Evolutionary conservation across 2,329 filamentous ascomycete species (phyloP).

Genomic region (Pyrenochaeta sp.): DNA sequence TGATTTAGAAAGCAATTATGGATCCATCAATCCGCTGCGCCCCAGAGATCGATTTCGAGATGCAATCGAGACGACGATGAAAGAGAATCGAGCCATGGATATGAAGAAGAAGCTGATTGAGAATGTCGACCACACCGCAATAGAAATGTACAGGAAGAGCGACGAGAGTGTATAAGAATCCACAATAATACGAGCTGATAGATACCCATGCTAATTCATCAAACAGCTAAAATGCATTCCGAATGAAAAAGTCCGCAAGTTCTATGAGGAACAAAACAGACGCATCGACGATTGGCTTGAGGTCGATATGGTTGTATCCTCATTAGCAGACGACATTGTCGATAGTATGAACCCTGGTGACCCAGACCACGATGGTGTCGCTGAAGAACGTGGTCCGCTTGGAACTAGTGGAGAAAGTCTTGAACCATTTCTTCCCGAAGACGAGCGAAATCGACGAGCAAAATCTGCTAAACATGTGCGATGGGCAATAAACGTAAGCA

Average conservation of each 20-base stretch:
- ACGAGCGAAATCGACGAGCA: conserved; percentile 59
- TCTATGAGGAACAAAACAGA: conserved; percentile 65
- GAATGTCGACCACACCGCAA: conserved; percentile 55
- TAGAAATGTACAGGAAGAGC: conserved; percentile 61
- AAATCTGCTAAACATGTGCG: conserved; percentile 59
- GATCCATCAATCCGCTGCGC: conserved; percentile 19
- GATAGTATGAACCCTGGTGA: conserved; percentile 67
- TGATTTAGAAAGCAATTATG: conserved; percentile 44
- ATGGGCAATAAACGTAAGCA: conserved; percentile 64
- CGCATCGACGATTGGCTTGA: conserved; percentile 66
- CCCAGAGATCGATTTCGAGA: conserved; percentile 55
- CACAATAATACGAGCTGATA: not conserved
- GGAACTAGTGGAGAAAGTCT: conserved; percentile 60
- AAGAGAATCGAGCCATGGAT: conserved; percentile 54
- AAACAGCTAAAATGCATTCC: conserved; percentile 59
- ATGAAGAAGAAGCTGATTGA: conserved; percentile 61
- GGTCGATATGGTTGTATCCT: conserved; percentile 65
- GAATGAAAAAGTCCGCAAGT: conserved; percentile 60
- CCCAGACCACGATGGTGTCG: conserved; percentile 64
- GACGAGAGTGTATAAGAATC: conserved; percentile 55
- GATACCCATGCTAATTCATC: not conserved
- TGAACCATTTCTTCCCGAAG: conserved; percentile 64
- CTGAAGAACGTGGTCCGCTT: conserved; percentile 61
- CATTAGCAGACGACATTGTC: conserved; percentile 66
- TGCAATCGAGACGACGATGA: conserved; percentile 56